These are phyloP conservation scores for Leccinum proliferum DNA, from an alignment of 1,284 basidiomycete species.

Conservation along the genomic window DNA sequence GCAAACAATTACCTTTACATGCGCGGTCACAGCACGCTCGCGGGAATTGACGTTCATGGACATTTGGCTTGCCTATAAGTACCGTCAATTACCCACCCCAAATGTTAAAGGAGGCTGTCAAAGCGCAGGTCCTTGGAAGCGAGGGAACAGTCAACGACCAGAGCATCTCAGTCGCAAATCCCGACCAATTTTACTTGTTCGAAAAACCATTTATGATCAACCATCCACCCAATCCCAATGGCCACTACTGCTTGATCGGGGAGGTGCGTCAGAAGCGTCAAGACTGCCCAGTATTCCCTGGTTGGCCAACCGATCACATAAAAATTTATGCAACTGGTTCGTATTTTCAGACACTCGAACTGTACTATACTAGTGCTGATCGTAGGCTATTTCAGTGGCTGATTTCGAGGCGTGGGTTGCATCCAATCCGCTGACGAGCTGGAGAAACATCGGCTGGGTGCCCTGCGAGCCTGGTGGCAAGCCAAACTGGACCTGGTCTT, in stretches of 20 bases:
- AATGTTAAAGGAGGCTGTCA: background rate
- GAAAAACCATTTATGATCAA: conserved; percentile 5
- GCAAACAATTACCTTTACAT: conserved; percentile 11
- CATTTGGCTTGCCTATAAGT: background rate
- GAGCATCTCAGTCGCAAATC: conserved; percentile 2
- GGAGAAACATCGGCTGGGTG: conserved; percentile 9
- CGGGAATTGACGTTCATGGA: conserved; percentile 11
- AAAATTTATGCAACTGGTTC: conserved; percentile 2
- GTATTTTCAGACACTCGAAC: background rate
- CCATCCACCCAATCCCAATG: background rate
- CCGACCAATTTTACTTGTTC: conserved; percentile 9
- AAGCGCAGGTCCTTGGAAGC: background rate
- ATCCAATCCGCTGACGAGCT: background rate
- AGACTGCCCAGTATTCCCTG: background rate
- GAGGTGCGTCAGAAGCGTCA: conserved; percentile 14
- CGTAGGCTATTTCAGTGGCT: background rate
- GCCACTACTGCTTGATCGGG: conserved; percentile 10
- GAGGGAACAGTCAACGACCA: background rate
- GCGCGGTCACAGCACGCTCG: conserved; percentile 12
- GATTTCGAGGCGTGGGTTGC: conserved; percentile 7
- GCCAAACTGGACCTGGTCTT: conserved; percentile 3
- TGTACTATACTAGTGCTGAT: background rate
- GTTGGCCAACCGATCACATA: conserved; percentile 8
- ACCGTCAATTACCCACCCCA: conserved; percentile 1
- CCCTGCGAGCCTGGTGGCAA: background rate